Base-by-base conservation (phyloP, 352 stramenopile species). In the Pythium phragmitis region DNA sequence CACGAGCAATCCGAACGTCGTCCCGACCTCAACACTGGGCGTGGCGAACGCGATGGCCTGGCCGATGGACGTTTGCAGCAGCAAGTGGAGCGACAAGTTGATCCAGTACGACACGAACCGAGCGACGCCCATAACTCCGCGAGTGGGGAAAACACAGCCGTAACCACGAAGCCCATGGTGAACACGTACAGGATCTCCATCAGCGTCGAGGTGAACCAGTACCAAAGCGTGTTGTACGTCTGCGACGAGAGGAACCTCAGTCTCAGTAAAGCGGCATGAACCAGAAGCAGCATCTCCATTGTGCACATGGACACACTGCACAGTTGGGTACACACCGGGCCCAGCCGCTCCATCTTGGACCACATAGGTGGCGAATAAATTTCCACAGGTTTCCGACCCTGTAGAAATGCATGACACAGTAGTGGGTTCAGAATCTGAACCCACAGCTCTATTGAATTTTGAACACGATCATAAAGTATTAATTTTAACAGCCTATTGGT, bases 11-110 rank as follows among this genome's bases (percentile, higher is more conserved):
- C 41, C 41, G 30, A 43, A 52, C 16, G 28, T 41, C 41, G 41
- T 60, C 23, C 23, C 54, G 21, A 60, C 3, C 17, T 60, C 54
- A 3, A 42, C 17, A 43, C 54, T 60, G 14, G 53, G 2, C 5
- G 50, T 57, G 2, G 50, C 50, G 19, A 57, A 57, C 50, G 50
- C 16, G 30, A 56, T 46, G 3, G 50, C 50, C 17, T 57, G 50
- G 3, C 50, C 50, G n/a, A 57, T 46, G n/a, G 34, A 46, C 11
- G 30, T 57, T 23, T 57, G 50, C 11, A 57, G 50, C 16, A 57
- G 34, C 30, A 57, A 30, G 17, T 57, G n/a, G n/a, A 57, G 50
- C 50, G 50, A 57, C n/a, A 57, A 33, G n/a, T 46, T 33, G 30
- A 57, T 1, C 33, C 50, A 57, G 34, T 46, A 57, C 5, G 36